Evolutionary conservation across 768 basidiomycete species (phyloP), one percentile per base, ranked within the genome.

Genomic region (Ephemerocybe angulata): DNA sequence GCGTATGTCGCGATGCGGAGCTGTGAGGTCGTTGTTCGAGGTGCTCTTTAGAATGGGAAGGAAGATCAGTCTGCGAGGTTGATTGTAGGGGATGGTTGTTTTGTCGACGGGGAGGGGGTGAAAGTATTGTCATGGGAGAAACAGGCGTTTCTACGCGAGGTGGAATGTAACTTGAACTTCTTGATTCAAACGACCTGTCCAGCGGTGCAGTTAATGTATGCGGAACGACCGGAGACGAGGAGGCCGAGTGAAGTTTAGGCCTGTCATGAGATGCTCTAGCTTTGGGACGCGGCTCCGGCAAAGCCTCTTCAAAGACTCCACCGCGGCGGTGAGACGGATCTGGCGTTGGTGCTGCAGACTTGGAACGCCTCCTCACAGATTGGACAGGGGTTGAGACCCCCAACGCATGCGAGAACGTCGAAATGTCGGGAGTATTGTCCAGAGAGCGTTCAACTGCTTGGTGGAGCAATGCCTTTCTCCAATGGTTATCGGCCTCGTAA

Each of bases 381-480:
- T 41, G 15, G 21, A n/a, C 38, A n/a, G 38, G 38, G 5, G 38
- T 41, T 7, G 38, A 41, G 10, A 19, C 17, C 7, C 38, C 38
- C n/a, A 41, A 41, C 38, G 21, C 17, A 13, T 41, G 15, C 10
- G 21, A n/a, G 5, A 19, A 41, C 38, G 21, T 41, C 15, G 38
- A 41, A 5, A 41, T 41, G 38, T 41, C 38, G 17, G 38, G 38
- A 13, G 38, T 41, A n/a, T 41, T 13, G n/a, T 41, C 83, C 33
- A 90, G 72, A 3, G 89, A 90, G 67, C 85, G 85, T 51, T 85
- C 83, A 19, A 93, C 89, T 31, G 89, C 91, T 67, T 90, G 82
- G 21, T 83, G 83, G 52, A 93, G 74, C 22, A 93, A 68, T 0
- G 84, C 84, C 66, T 82, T 88, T 57, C 90, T 76, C 92, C 91